phyloP scores from a whole-genome alignment of 2,329 filamentous ascomycete species.

The Graphilbum ipis-grandicollis region DNA sequence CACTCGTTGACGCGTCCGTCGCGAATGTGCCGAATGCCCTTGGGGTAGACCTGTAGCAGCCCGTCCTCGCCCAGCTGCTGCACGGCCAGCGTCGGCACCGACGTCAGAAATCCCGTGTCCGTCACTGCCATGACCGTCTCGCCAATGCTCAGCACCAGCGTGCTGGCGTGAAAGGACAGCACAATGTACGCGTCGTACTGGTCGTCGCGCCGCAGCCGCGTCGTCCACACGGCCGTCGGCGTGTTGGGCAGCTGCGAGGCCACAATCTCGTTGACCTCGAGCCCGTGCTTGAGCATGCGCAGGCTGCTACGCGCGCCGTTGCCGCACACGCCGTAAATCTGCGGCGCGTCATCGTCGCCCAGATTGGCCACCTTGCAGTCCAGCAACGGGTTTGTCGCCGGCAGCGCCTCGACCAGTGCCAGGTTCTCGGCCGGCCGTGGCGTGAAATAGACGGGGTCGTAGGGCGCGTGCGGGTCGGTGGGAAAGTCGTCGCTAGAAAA shows the following conservation, averaged over 20 bases:
- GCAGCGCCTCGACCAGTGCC: constrained; percentile 66
- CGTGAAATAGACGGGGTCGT: constrained; percentile 70
- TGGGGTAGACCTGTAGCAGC: constrained; percentile 88
- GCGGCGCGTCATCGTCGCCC: constrained; percentile 81
- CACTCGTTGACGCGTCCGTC: constrained; percentile 74
- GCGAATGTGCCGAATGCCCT: constrained; percentile 81
- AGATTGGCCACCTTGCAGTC: constrained; percentile 86
- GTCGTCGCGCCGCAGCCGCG: constrained; percentile 66
- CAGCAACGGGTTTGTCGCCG: constrained; percentile 79
- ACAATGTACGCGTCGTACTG: constrained; percentile 89
- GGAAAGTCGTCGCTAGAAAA: constrained; percentile 73
- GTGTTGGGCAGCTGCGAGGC: constrained; percentile 78
- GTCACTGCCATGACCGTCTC: constrained; percentile 94
- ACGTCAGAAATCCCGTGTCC: constrained; percentile 80
- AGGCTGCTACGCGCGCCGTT: constrained; percentile 80
- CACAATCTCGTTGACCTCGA: constrained; percentile 91
- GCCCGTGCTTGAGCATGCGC: constrained; percentile 76
- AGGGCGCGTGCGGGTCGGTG: constrained; percentile 52
- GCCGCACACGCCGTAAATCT: constrained; percentile 87
- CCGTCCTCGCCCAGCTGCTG: constrained; percentile 90
- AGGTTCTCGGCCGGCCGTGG: constrained; percentile 68
- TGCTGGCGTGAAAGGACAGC: constrained; percentile 80
- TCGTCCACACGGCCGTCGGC: constrained; percentile 90
- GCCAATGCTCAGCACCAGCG: constrained; percentile 83
- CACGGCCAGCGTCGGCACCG: constrained; percentile 76